Conservation (phyloP, 495 filamentous ascomycete genomes). For the Hypoxylon cercidicola region DNA sequence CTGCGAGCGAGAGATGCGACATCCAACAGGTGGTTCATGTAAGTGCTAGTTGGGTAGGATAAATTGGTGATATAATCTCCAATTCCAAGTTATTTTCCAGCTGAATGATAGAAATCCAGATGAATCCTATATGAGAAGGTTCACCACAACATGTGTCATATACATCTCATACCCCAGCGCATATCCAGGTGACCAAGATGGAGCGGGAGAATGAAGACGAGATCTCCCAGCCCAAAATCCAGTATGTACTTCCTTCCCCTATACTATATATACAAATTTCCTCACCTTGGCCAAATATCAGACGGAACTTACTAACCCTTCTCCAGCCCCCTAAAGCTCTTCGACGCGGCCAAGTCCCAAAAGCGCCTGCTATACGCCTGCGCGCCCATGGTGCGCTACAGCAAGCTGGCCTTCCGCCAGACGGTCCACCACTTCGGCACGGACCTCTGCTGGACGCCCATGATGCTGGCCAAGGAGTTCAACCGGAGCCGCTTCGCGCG, state of each 20-base stretch:
- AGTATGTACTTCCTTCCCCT: slow-evolving; percentile 29
- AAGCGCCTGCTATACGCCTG: slow-evolving; percentile 64
- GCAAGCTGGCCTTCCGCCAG: slow-evolving; percentile 72
- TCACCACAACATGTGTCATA: slow-evolving; percentile 15
- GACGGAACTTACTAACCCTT: no score
- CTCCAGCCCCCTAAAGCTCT: slow-evolving; percentile 66
- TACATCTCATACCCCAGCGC: neutral
- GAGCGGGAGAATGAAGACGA: slow-evolving; percentile 32
- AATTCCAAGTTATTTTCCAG: neutral
- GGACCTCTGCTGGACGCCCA: slow-evolving; percentile 74
- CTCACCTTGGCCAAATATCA: no score
- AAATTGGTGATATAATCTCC: neutral
- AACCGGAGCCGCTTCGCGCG: slow-evolving; percentile 67
- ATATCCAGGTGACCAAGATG: slow-evolving; percentile 38
- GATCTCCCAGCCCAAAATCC: slow-evolving; percentile 34
- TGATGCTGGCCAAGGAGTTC: slow-evolving; percentile 79
- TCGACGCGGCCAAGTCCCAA: slow-evolving; percentile 63
- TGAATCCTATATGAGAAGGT: neutral
- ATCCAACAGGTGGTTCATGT: no score
- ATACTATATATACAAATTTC: neutral
- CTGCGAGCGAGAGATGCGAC: neutral
- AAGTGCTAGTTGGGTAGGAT: neutral
- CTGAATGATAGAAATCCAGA: neutral
- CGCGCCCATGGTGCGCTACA: slow-evolving; percentile 77
- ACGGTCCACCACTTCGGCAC: slow-evolving; percentile 67